phyloP scores from a whole-genome alignment of 768 basidiomycete species.

The Russula abietina region DNA sequence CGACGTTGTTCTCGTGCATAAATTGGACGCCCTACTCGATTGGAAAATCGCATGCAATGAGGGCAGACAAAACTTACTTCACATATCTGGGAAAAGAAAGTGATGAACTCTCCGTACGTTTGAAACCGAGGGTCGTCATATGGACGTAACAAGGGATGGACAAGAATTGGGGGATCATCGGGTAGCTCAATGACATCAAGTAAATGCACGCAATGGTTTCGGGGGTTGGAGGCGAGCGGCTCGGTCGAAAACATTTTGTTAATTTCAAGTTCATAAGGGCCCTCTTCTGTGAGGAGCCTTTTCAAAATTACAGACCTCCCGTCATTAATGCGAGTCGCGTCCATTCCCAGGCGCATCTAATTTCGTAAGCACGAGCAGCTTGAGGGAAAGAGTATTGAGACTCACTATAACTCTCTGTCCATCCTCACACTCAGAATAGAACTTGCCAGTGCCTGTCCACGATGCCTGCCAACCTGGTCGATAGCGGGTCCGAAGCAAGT shows the following conservation, averaged over 20 bases:
- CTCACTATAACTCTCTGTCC: not conserved
- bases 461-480: slow-evolving; percentile 15
- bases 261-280: slow-evolving; percentile 12
- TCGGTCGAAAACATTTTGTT: slow-evolving; percentile 16
- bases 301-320: too few species aligned
- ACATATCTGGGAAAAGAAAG: too few species aligned
- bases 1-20: slow-evolving; percentile 21
- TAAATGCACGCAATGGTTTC: too few species aligned
- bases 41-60: not conserved
- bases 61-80: slow-evolving; percentile 12
- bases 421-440: not conserved
- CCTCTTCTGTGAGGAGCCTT: not conserved
- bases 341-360: too few species aligned
- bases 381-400: accelerated
- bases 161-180: slow-evolving; percentile 27
- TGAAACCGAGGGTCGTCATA: too few species aligned
- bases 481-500: slow-evolving; percentile 15
- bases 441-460: not conserved
- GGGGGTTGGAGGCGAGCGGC: slow-evolving; percentile 25
- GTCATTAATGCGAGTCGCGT: too few species aligned
- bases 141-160: slow-evolving; percentile 32
- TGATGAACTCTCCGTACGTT: too few species aligned
- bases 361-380: not conserved
- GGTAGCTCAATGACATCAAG: too few species aligned
- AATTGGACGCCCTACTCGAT: slow-evolving; percentile 9